Evolutionary conservation across 768 basidiomycete species (phyloP).

Genomic region (Suillus fuscotomentosus): DNA sequence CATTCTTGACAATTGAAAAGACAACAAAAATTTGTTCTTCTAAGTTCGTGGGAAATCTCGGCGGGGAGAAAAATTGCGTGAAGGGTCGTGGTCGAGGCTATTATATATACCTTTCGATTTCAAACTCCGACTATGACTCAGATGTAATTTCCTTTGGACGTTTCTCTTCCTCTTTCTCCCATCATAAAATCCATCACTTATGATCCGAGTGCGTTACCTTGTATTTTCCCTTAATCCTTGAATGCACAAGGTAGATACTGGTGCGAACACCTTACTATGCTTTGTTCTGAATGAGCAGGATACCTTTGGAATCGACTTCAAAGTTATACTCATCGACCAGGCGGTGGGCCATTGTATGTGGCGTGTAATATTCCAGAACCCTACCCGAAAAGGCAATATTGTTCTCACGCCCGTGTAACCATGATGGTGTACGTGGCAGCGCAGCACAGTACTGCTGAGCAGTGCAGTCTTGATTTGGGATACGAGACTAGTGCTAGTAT

Average conservation of each 20-base stretch:
- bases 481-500: neutral
- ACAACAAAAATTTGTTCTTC: constrained; percentile 9
- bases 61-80: constrained; percentile 24
- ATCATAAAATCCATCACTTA: constrained; percentile 16
- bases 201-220: constrained; percentile 14
- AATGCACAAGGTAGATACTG: neutral
- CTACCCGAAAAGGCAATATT: constrained; percentile 13
- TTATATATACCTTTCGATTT: constrained; percentile 29
- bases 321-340: neutral
- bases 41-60: constrained; percentile 19
- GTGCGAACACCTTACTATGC: neutral
- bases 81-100: constrained; percentile 12
- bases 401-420: constrained; percentile 11
- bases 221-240: neutral
- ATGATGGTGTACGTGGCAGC: neutral
- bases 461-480: neutral
- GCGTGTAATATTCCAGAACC: constrained; percentile 26
- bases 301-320: neutral
- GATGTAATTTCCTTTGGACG: constrained; percentile 7
- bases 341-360: neutral
- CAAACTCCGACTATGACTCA: constrained; percentile 30
- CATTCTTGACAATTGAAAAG: constrained; percentile 28
- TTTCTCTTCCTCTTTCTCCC: constrained; percentile 24
- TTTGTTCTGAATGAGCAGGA: neutral
- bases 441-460: neutral